These are phyloP conservation scores for Vaccinium myrtillus DNA, from an alignment of 148 eudicot species.

Conservation along the genomic window DNA sequence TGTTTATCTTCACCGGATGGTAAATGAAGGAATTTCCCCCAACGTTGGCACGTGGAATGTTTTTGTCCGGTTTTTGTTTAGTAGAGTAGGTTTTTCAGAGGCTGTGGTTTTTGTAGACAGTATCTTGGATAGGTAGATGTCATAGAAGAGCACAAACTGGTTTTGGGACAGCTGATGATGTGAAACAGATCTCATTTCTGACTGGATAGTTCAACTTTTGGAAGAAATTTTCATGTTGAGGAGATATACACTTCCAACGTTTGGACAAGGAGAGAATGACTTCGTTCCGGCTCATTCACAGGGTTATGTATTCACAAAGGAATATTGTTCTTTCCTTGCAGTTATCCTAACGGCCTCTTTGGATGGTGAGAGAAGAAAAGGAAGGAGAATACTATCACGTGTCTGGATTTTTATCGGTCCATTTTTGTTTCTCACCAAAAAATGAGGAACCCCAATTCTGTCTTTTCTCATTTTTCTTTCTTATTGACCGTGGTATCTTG, in stretches of 20 bases:
- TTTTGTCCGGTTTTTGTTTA: conserved; percentile 46
- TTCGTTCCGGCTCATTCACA: background rate
- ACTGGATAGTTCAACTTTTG: background rate
- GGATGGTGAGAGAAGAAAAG: background rate
- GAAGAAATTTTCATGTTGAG: background rate
- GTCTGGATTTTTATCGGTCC: background rate
- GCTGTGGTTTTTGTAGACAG: conserved; percentile 20
- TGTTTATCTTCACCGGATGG: conserved; percentile 49
- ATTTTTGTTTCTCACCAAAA: background rate
- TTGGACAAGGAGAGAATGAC: background rate
- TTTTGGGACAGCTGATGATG: background rate
- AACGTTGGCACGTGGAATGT: conserved; percentile 48
- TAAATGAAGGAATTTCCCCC: conserved; percentile 54
- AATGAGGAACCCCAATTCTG: background rate
- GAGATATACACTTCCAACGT: background rate
- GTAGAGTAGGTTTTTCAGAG: conserved; percentile 32
- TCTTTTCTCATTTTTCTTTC: background rate
- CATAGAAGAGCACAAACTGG: background rate
- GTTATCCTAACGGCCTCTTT: background rate
- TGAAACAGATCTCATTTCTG: too few relatives aligned
- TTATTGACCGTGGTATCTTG: background rate
- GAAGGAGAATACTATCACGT: background rate
- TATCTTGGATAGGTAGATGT: conserved; percentile 18
- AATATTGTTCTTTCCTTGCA: background rate
- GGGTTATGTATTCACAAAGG: background rate